Percentiles rank a stretch among this genome's conserved stretches.
Conservation (phyloP, 1,284 basidiomycete species). For the Fistulina hepatica region DNA sequence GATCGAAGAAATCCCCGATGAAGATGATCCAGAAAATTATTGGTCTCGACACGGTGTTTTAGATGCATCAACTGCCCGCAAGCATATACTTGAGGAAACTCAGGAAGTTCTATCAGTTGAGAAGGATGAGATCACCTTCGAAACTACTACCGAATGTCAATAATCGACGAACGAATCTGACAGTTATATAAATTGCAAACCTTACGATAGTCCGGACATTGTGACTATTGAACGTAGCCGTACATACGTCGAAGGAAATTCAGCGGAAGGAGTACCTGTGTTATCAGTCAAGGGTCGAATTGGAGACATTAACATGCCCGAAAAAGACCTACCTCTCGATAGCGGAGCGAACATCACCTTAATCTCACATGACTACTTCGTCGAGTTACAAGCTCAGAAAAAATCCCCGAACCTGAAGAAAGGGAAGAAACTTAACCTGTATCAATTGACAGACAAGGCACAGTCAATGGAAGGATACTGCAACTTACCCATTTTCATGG, state of each 20-base stretch:
- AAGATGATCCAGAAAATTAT: background rate
- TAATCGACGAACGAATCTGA: background rate
- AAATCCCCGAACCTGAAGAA: background rate
- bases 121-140: background rate
- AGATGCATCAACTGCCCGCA: background rate
- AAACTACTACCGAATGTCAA: background rate
- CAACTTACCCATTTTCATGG: background rate
- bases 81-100: background rate
- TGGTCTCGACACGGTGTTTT: background rate
- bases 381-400: background rate
- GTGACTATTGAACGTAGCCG: background rate
- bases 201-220: too few species aligned
- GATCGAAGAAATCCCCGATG: background rate
- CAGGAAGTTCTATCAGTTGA: background rate
- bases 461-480: background rate
- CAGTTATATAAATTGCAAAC: background rate
- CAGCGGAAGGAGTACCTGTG: background rate
- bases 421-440: background rate
- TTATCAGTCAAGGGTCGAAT: background rate
- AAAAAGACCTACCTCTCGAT: background rate
- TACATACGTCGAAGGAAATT: background rate
- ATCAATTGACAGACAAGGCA: background rate
- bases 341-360: background rate
- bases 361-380: background rate
- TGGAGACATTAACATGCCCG: background rate